phyloP scores from a whole-genome alignment of 2,329 filamentous ascomycete genomes.

The Talaromyces sp. region DNA sequence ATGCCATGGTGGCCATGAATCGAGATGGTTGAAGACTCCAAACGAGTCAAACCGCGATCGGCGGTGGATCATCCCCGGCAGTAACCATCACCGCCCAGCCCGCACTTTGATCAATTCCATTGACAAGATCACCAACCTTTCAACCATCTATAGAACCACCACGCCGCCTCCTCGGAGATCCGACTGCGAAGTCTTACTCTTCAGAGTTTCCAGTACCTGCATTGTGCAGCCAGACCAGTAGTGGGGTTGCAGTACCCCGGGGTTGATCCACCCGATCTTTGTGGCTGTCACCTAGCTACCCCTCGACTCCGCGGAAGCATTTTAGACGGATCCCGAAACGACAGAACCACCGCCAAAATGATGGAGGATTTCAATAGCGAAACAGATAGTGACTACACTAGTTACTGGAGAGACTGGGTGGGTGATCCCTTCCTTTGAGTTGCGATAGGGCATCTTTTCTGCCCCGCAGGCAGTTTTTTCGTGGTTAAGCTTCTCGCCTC shows the following conservation, averaged over 20 bases:
- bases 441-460: background rate
- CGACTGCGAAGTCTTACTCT: background rate
- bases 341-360: slow-evolving; percentile 21
- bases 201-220: background rate
- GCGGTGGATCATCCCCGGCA: slow-evolving; percentile 7
- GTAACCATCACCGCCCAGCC: slow-evolving; percentile 14
- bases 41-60: background rate
- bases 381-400: slow-evolving; percentile 98
- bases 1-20: too few species aligned
- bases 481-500: background rate
- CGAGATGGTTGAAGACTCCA: too few species aligned
- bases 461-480: slow-evolving; percentile 3
- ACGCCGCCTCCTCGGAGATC: background rate
- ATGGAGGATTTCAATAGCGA: slow-evolving; percentile 99
- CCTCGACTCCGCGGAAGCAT: slow-evolving; percentile 12
- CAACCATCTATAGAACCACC: slow-evolving; percentile 5
- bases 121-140: slow-evolving; percentile 7
- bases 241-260: slow-evolving; percentile 18
- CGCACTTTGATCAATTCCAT: slow-evolving; percentile 16
- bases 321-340: slow-evolving; percentile 15
- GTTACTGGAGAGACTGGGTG: slow-evolving; percentile 99
- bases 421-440: slow-evolving; percentile 46
- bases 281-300: slow-evolving; percentile 18
- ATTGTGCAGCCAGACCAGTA: slow-evolving; percentile 8
- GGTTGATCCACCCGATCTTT: slow-evolving; percentile 23